These are phyloP conservation scores for Gastroboletus turbinatus DNA, from an alignment of 1,284 basidiomycete species.

Conservation along the genomic window DNA sequence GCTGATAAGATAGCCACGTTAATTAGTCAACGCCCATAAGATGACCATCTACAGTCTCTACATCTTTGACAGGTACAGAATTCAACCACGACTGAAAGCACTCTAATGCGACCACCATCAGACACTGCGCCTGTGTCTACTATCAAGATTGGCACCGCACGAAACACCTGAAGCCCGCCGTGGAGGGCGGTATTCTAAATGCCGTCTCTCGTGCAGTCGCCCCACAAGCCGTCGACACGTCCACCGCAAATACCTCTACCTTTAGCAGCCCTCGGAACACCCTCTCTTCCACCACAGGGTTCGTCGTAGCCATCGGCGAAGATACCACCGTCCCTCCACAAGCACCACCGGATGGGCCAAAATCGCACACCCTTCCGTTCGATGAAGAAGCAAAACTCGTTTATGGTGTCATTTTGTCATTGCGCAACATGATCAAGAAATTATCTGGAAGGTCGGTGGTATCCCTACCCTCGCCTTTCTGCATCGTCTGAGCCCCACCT, in stretches of 20 bases:
- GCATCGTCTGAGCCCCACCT: background rate
- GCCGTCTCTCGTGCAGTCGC: conserved; percentile 70
- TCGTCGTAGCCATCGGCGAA: conserved; percentile 67
- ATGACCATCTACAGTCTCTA: conserved; percentile 90
- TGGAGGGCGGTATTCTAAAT: conserved; percentile 68
- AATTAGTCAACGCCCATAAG: background rate
- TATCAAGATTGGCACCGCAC: conserved; percentile 94
- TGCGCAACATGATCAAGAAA: conserved; percentile 95
- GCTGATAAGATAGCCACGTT: conserved; percentile 3
- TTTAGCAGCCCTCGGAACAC: conserved; percentile 63
- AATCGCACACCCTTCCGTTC: conserved; percentile 71
- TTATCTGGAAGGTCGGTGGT: conserved; percentile 68
- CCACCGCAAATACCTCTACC: conserved; percentile 35
- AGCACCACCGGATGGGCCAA: conserved; percentile 33
- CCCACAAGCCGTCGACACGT: conserved; percentile 39
- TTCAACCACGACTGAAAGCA: background rate
- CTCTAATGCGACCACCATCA: conserved; percentile 32
- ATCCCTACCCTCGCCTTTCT: background rate
- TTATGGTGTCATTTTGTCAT: conserved; percentile 90
- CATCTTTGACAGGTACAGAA: conserved; percentile 76
- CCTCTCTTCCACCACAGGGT: conserved; percentile 57
- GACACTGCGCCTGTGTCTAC: conserved; percentile 89
- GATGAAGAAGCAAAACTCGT: conserved; percentile 98
- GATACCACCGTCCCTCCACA: conserved; percentile 42
- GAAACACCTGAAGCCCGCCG: conserved; percentile 67